These are phyloP conservation scores for Lasiodiplodia sp. DNA, from an alignment of 2,329 filamentous ascomycete genomes.

Conservation along the genomic window DNA sequence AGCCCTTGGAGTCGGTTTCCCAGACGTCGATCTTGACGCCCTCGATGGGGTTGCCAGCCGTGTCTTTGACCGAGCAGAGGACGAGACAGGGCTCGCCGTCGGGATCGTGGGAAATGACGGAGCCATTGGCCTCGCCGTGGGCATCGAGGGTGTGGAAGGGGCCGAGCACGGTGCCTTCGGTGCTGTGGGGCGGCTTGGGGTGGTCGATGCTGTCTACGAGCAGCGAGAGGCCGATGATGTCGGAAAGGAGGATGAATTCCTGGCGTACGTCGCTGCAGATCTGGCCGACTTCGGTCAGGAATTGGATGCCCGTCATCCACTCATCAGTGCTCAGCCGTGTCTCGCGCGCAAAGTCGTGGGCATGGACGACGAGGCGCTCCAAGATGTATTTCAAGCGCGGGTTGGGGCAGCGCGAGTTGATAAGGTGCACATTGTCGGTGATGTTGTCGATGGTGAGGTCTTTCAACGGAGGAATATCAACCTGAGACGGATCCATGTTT, in stretches of 20 bases:
- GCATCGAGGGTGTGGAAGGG: constrained; percentile 87
- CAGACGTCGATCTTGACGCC: constrained; percentile 81
- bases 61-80: constrained; percentile 75
- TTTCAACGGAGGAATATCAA: constrained; percentile 63
- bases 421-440: constrained; percentile 75
- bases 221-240: constrained; percentile 79
- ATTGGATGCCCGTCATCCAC: constrained; percentile 77
- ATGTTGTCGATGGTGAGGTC: constrained; percentile 82
- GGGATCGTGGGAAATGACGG: constrained; percentile 71
- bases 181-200: constrained; percentile 73
- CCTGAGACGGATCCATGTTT: constrained; percentile 53
- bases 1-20: constrained; percentile 82
- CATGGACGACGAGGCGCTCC: constrained; percentile 74
- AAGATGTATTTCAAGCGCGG: constrained; percentile 74
- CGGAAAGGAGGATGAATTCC: constrained; percentile 84
- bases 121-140: constrained; percentile 62
- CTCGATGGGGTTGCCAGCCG: constrained; percentile 65
- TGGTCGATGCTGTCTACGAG: constrained; percentile 85
- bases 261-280: constrained; percentile 77
- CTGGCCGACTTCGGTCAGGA: constrained; percentile 75
- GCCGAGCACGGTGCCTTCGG: constrained; percentile 81
- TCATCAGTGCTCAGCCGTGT: constrained; percentile 77
- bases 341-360: constrained; percentile 84
- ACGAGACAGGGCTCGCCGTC: constrained; percentile 74
- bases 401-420: constrained; percentile 74